These are phyloP conservation scores for Globisporangium iwayamae DNA, from an alignment of 352 stramenopile species.

Conservation along the genomic window DNA sequence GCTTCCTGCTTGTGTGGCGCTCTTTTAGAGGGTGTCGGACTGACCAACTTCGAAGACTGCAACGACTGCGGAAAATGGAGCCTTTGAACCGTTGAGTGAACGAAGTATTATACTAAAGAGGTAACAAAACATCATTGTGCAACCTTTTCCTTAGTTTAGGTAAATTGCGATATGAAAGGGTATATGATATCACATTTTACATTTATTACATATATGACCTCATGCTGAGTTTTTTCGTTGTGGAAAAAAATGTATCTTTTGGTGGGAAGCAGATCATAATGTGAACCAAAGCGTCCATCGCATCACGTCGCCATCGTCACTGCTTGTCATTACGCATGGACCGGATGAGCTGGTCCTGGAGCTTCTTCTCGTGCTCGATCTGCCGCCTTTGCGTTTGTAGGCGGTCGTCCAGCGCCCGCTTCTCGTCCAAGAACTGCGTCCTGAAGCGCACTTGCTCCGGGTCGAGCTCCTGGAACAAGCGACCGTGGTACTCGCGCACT, in stretches of 20 bases:
- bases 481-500: constrained; percentile 30
- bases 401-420: constrained; percentile 18
- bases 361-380: constrained; percentile 30
- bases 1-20: not conserved
- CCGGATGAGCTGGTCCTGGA: constrained; percentile 32
- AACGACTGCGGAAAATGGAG: not conserved
- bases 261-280: not conserved
- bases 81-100: not conserved
- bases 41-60: not conserved
- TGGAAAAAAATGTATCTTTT: not conserved
- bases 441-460: constrained; percentile 25
- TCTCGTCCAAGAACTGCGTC: constrained; percentile 25
- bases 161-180: not conserved
- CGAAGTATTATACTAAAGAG: too few relatives aligned
- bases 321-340: not conserved
- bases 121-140: too few relatives aligned
- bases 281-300: not conserved
- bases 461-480: constrained; percentile 34
- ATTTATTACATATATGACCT: not conserved
- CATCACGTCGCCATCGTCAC: not conserved
- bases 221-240: not conserved
- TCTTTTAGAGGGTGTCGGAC: constrained; percentile 5
- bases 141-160: not conserved
- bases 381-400: constrained; percentile 21
- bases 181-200: not conserved